phyloP scores from a whole-genome alignment of 345 rosid genomes.

The Acer campestre region DNA sequence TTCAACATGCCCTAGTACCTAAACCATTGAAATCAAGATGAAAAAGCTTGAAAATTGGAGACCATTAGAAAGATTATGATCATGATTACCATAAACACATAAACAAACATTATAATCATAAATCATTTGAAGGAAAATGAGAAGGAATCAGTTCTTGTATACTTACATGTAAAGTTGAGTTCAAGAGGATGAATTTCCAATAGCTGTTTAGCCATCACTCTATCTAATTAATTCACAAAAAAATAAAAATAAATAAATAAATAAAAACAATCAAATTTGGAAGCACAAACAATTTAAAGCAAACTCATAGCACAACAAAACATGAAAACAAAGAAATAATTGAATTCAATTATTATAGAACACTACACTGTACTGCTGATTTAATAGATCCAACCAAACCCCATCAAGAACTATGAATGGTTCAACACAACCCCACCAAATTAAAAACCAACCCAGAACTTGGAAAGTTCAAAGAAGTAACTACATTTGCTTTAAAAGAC shows the following conservation, averaged over 20 bases:
- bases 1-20: neutral
- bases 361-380: no score
- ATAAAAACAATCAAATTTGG: neutral
- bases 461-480: neutral
- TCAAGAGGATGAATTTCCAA: slow-evolving; percentile 50
- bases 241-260: no score
- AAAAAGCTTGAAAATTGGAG: neutral
- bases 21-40: neutral
- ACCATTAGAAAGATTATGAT: neutral
- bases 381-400: slow-evolving; percentile 3
- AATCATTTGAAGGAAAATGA: neutral
- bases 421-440: neutral
- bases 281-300: neutral
- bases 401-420: neutral
- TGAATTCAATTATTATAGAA: neutral
- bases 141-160: neutral
- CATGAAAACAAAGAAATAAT: neutral
- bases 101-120: neutral
- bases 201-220: slow-evolving; percentile 44
- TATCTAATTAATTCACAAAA: neutral
- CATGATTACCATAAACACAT: neutral
- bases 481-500: neutral
- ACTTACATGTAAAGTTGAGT: slow-evolving; percentile 48
- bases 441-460: neutral
- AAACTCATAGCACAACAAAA: neutral